A percentile compares a stretch with the other conserved stretches of the same genome.
phyloP scores from a whole-genome alignment of 176 grass and related monocot species.

The Eragrostis nindensis region DNA sequence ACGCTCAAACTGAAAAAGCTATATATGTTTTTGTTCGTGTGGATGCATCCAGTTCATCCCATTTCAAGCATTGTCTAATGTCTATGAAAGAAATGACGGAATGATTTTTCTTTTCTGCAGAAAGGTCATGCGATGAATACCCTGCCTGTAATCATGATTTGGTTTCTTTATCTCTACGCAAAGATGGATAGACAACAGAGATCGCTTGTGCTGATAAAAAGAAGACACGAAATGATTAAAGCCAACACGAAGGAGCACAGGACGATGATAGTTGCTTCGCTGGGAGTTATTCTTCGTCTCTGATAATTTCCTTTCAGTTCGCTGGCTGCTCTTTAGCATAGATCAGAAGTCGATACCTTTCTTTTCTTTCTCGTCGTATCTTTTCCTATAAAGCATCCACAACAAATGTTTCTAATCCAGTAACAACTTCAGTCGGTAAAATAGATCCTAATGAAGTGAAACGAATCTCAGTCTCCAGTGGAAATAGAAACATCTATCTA shows the following conservation, averaged over 20 bases:
- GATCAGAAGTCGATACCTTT: not conserved
- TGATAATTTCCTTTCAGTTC: not conserved
- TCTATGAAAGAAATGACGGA: not conserved
- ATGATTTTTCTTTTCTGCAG: not conserved
- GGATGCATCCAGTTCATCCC: not conserved
- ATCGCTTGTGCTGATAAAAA: constrained; percentile 38
- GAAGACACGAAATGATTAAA: not conserved
- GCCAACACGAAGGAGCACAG: not conserved
- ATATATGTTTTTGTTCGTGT: not conserved
- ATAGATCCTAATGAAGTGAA: not conserved
- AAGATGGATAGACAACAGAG: constrained; percentile 13
- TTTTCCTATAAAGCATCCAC: not conserved
- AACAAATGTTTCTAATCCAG: not conserved
- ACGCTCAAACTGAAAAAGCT: no score
- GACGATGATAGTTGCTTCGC: constrained; percentile 32
- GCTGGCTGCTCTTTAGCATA: not conserved
- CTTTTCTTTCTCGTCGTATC: not conserved
- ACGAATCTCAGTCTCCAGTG: not conserved
- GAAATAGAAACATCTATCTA: not conserved
- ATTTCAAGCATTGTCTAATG: not conserved
- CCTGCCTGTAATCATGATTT: constrained; percentile 36
- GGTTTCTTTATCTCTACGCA: constrained; percentile 43
- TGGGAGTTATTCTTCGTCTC: constrained; percentile 2
- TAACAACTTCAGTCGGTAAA: not conserved
- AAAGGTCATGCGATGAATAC: not conserved